Base-by-base conservation (phyloP, 441 rosid genomes). In the Euphorbia neoarborescens region DNA sequence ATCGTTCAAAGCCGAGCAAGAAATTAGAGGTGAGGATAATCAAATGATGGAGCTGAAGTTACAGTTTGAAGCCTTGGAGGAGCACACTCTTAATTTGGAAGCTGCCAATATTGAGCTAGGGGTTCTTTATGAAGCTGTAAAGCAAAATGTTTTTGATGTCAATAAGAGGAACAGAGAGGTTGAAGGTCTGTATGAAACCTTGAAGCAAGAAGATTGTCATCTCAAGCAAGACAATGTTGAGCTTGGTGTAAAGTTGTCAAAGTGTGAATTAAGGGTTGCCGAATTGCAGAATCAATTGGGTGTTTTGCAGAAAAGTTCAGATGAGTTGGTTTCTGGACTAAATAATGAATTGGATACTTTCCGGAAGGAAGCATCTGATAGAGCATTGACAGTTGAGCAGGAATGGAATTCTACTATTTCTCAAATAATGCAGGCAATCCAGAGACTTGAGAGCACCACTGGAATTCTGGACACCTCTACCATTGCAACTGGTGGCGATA, bases 51-150 rank as follows among this genome's bases (percentile, higher is more conserved):
- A 87, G 79, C 80, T 87, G 66, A 80, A 73, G 80, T 75, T 73
- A 69, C 81, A 83, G 73, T 70, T 72, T 76, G 90, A 84, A 65
- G 77, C 83, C 73, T 80, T 88, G 80, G 76, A 81, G 79, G 86
- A 83, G 56, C 81, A 86, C 77, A 71, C 65, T 66, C 75, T 80
- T 75, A 68, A 59, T 80, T 75, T 88, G 37, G 96, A 89, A 86
- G 87, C 84, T 66, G 77, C 76, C 65, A 78, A 62, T 71, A 83
- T 91, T 73, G 90, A 89, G 84, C 78, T 85, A 68, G 84, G 70
- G 65, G 81, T 95, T 81, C 81, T 84, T 50, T 82, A 79, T 76
- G 97, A 90, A 84, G 89, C 82, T 74, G 61, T 81, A 61, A 90
- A 85, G 82, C 87, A 86, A 61, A 84, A 84, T 54, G 68, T 80